Evolutionary conservation across 2,329 filamentous ascomycete species (phyloP).

Genomic region (Phyllosticta citriasiana): DNA sequence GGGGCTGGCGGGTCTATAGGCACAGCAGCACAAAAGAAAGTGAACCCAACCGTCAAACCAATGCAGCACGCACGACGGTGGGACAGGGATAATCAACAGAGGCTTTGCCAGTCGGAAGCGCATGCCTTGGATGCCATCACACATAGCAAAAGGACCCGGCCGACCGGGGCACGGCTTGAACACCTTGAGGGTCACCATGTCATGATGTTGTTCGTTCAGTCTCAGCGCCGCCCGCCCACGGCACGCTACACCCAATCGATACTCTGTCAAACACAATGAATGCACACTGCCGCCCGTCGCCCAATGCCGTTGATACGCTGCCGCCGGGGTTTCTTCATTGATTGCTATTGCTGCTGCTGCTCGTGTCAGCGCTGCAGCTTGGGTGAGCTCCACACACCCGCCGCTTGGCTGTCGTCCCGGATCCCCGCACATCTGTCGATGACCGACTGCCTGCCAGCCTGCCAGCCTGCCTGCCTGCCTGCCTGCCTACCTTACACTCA

Average conservation of each 20-base stretch:
- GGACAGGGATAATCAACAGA: constrained; percentile 9
- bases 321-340: too few species aligned
- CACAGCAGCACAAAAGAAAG: background rate
- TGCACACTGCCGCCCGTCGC: too few species aligned
- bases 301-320: too few species aligned
- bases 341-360: background rate
- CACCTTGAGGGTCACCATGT: background rate
- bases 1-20: constrained; percentile 6
- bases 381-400: background rate
- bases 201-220: background rate
- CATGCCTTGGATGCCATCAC: background rate
- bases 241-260: too few species aligned
- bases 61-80: background rate
- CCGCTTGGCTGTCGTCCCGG: constrained; percentile 5
- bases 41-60: too few species aligned
- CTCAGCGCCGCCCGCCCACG: background rate
- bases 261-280: too few species aligned
- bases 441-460: background rate
- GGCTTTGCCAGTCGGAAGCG: constrained; percentile 9
- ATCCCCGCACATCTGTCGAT: constrained; percentile 4
- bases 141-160: background rate
- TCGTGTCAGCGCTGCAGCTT: constrained; percentile 5
- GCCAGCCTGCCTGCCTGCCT: too few species aligned
- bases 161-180: background rate
- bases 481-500: too few species aligned